These are phyloP conservation scores for Fusarium praegraminearum DNA, from an alignment of 2,329 filamentous ascomycete genomes.

Conservation along the genomic window DNA sequence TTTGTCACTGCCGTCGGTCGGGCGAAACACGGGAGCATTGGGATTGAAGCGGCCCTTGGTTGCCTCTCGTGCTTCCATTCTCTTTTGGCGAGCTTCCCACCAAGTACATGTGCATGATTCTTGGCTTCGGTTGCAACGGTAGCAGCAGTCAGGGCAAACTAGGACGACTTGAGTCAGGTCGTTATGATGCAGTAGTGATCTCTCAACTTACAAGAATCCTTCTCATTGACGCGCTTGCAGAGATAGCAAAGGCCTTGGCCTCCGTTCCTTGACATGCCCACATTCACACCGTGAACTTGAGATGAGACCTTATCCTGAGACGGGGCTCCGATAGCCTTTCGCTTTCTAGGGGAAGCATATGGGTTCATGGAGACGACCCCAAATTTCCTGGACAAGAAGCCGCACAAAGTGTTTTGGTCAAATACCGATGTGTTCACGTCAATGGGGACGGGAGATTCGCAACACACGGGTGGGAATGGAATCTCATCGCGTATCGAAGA, in stretches of 20 bases:
- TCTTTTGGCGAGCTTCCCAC: constrained; percentile 7
- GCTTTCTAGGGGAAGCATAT: neutral
- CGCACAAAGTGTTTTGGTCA: neutral
- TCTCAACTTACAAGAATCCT: constrained; percentile 5
- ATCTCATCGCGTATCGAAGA: neutral
- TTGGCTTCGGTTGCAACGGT: constrained; percentile 6
- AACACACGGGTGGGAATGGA: constrained; percentile 23
- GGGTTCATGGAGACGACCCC: too few relatives aligned
- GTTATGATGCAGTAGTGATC: neutral
- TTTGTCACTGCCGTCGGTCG: too few relatives aligned
- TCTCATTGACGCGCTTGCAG: neutral
- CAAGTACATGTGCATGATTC: neutral
- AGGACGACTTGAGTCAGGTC: neutral
- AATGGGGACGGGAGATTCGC: neutral
- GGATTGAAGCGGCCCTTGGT: neutral
- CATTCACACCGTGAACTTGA: neutral
- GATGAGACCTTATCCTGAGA: neutral
- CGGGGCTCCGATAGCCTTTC: neutral
- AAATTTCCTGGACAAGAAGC: constrained; percentile 10
- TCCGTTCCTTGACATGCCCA: too few relatives aligned
- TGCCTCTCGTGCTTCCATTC: neutral
- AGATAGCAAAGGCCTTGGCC: neutral
- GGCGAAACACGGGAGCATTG: neutral
- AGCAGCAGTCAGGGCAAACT: constrained; percentile 26
- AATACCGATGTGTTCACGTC: constrained; percentile 10